Evolutionary conservation across 2,329 filamentous ascomycete genomes (phyloP).

Genomic region (Neocatenulostroma microsporum): DNA sequence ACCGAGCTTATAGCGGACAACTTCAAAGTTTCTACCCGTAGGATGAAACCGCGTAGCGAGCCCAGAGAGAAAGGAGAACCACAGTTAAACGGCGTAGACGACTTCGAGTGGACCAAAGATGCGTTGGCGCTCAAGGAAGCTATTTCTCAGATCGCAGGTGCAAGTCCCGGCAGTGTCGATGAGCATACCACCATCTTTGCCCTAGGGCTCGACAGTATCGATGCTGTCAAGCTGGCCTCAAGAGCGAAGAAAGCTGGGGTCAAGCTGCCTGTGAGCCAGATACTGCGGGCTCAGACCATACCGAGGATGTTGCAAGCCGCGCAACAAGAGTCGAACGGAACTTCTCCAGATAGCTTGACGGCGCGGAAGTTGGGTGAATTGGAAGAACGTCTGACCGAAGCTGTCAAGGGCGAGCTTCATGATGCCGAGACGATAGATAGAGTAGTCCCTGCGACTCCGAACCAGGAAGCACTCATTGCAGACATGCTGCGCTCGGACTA

Average conservation of each 20-base stretch:
- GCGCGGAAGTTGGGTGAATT: no score
- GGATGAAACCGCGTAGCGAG: no score
- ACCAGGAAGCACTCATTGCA: constrained; percentile 80
- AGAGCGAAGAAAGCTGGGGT: constrained; percentile 57
- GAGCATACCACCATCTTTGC: constrained; percentile 63
- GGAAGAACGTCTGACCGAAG: constrained; percentile 6
- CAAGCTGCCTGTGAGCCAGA: constrained; percentile 60
- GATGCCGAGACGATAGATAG: constrained; percentile 15
- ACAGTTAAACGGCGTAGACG: constrained; percentile 19
- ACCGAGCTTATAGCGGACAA: constrained; percentile 16
- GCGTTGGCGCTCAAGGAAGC: constrained; percentile 51
- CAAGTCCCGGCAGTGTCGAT: constrained; percentile 45
- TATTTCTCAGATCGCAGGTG: constrained; percentile 54
- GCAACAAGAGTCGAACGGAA: no score
- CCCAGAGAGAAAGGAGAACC: no score
- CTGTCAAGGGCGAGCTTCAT: neutral
- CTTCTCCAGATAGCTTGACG: no score
- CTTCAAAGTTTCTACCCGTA: no score
- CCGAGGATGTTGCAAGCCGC: constrained; percentile 45
- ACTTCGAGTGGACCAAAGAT: constrained; percentile 53
- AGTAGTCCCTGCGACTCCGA: constrained; percentile 66
- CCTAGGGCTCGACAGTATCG: constrained; percentile 84
- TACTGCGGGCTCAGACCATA: constrained; percentile 67
- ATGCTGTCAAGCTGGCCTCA: constrained; percentile 75
- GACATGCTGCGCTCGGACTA: constrained; percentile 73